These are phyloP conservation scores for Nematocida parisii DNA, from an alignment of 371 early-diverging fungal species.

Conservation along the genomic window DNA sequence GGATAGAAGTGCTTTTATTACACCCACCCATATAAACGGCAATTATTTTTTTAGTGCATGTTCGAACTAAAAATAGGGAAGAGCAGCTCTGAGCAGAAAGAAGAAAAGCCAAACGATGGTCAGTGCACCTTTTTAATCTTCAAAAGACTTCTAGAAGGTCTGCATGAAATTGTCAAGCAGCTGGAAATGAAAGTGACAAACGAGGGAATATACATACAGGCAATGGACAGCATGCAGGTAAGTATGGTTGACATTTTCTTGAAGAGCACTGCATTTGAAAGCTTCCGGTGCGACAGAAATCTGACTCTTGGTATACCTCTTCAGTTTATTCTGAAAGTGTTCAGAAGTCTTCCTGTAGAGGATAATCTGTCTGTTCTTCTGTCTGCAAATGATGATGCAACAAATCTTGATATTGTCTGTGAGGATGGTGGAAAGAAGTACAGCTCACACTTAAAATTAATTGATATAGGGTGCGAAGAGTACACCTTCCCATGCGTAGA, in stretches of 20 bases:
- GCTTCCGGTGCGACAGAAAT: slow-evolving; percentile 84
- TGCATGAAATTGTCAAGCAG: slow-evolving; percentile 89
- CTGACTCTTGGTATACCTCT: slow-evolving; percentile 84
- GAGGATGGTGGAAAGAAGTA: slow-evolving; percentile 78
- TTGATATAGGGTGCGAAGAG: slow-evolving; percentile 90
- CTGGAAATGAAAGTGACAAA: slow-evolving; percentile 94
- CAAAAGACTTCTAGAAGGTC: slow-evolving; percentile 86
- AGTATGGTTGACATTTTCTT: slow-evolving; percentile 83
- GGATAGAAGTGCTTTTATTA: not conserved
- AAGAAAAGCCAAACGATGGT: slow-evolving; percentile 32
- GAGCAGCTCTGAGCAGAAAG: slow-evolving; percentile 7
- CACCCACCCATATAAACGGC: not conserved
- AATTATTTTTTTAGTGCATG: slow-evolving; percentile 59
- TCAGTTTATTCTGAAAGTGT: slow-evolving; percentile 78
- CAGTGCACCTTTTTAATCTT: slow-evolving; percentile 71
- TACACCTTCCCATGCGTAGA: slow-evolving; percentile 82
- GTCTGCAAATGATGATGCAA: slow-evolving; percentile 51
- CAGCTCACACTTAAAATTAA: slow-evolving; percentile 87
- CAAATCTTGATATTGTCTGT: slow-evolving; percentile 27
- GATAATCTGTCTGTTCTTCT: slow-evolving; percentile 37
- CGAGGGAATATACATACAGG: slow-evolving; percentile 88
- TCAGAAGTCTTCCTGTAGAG: slow-evolving; percentile 74
- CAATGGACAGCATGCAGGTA: slow-evolving; percentile 95
- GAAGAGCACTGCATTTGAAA: slow-evolving; percentile 81
- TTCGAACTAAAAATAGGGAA: slow-evolving; percentile 65